Evolutionary conservation across 305 asterid species (phyloP), one percentile per base, ranked within the genome.

Genomic region (Caryopteris hybrid): DNA sequence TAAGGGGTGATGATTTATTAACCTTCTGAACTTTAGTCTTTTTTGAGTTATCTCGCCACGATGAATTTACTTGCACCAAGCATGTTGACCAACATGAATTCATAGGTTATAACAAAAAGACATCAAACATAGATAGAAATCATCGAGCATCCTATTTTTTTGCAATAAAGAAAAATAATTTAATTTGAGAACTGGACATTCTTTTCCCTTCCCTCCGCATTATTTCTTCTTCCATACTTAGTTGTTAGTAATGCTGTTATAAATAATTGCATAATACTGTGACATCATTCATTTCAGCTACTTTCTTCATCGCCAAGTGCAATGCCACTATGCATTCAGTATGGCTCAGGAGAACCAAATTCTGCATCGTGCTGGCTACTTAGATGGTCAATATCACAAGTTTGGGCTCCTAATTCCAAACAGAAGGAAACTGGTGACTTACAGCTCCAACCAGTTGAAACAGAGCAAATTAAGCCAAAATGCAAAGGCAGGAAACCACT

Each of bases 311-410:
- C 81, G 41, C 81, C 80, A 31, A 53, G 63, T 51, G 61, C 71
- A 11, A 70, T 66, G 82, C 80, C 89, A 51, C 75, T 84, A 36
- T 61, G 45, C 64, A 72, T 86, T 61, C 86, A 79, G 34, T 81
- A 67, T 76, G 72, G 64, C 69, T 71, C 75, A 29, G 81, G 50
- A 50, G 87, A 86, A 23, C 79, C 81, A 60, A 84, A 83, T 69
- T 78, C 84, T 55, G 77, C 82, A 42, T 69, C 82, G 81, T 41
- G 63, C 59, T 86, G 92, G 92, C 74, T 86, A 41, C 62, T 58
- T 55, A 81, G 92, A 16, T 86, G 92, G 92, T 75, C 89, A 48
- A 36, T 41, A 33, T 76, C 79, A 39, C 78, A 69, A 54, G 53
- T 74, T 69, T 79, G 87, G 85, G 74, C 45, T 25, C 71, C 74